These are phyloP conservation scores for Ramaria rubella DNA, from an alignment of 768 basidiomycete genomes.

Conservation along the genomic window DNA sequence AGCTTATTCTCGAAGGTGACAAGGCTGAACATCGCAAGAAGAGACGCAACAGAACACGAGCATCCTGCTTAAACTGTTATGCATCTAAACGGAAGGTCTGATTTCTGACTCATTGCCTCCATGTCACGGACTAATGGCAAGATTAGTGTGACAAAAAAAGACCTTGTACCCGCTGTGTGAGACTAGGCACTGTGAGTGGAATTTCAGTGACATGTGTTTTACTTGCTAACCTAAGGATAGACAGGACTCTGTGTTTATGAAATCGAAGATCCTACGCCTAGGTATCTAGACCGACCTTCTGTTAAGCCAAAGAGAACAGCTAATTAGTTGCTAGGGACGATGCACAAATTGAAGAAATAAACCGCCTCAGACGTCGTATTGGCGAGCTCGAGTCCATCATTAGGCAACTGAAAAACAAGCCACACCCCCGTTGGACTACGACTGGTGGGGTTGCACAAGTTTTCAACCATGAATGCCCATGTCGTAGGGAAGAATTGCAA, in stretches of 20 bases:
- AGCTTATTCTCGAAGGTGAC: background rate
- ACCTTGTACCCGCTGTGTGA: slow-evolving; percentile 6
- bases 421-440: background rate
- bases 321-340: background rate
- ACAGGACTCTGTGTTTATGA: slow-evolving; percentile 7
- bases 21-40: background rate
- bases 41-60: slow-evolving; percentile 6
- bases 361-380: slow-evolving; percentile 1
- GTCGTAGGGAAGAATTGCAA: background rate
- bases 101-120: background rate
- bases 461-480: too few species aligned
- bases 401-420: background rate
- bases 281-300: background rate
- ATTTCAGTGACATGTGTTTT: background rate
- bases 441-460: background rate
- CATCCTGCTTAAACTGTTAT: slow-evolving; percentile 9
- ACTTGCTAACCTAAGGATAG: background rate
- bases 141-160: slow-evolving; percentile 7
- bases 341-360: background rate
- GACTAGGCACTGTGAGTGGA: slow-evolving; percentile 1
- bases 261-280: background rate
- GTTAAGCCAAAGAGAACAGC: background rate
- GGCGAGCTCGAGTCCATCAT: slow-evolving; percentile 1
- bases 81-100: slow-evolving; percentile 6
- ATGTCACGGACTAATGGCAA: background rate